A percentile compares a stretch with the other conserved stretches of the same genome.
phyloP scores from a whole-genome alignment of 2,329 filamentous ascomycete species.

The Trichocomaceae sp. region DNA sequence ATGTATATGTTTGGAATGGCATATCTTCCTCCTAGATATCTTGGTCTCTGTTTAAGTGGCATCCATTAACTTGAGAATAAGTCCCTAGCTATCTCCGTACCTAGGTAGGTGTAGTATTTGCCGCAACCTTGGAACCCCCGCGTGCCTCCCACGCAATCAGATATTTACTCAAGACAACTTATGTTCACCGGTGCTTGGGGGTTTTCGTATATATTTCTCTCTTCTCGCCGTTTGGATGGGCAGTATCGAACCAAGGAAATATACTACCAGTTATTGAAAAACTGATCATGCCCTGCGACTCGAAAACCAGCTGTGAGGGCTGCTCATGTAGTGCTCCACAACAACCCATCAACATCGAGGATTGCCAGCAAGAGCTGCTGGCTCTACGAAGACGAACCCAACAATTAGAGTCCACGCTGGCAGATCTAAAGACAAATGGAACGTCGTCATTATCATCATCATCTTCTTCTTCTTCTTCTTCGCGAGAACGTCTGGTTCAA shows the following conservation, averaged over 20 bases:
- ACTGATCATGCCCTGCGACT: slow-evolving; percentile 16
- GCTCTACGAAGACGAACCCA: slow-evolving; percentile 33
- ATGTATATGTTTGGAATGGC: not conserved
- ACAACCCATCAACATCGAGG: slow-evolving; percentile 32
- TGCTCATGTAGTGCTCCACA: slow-evolving; percentile 26
- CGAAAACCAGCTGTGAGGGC: slow-evolving; percentile 26
- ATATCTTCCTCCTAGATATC: not conserved
- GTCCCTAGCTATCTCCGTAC: too few relatives aligned
- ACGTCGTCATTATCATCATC: slow-evolving; percentile 11
- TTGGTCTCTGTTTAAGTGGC: not conserved
- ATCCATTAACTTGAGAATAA: not conserved
- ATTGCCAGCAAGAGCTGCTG: slow-evolving; percentile 35
- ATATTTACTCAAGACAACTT: not conserved
- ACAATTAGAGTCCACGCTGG: slow-evolving; percentile 30
- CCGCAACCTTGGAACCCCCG: not conserved
- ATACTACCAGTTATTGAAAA: not conserved
- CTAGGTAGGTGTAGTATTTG: not conserved
- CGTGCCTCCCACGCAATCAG: not conserved
- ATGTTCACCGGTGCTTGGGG: not conserved
- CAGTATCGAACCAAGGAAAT: not conserved
- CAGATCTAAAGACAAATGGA: slow-evolving; percentile 22
- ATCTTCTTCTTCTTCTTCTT: too few relatives aligned
- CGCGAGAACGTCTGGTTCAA: slow-evolving; percentile 15
- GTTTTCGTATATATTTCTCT: not conserved
- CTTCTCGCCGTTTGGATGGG: not conserved